phyloP scores from a whole-genome alignment of 169 alveolate species.

The Babesia gibsoni region DNA sequence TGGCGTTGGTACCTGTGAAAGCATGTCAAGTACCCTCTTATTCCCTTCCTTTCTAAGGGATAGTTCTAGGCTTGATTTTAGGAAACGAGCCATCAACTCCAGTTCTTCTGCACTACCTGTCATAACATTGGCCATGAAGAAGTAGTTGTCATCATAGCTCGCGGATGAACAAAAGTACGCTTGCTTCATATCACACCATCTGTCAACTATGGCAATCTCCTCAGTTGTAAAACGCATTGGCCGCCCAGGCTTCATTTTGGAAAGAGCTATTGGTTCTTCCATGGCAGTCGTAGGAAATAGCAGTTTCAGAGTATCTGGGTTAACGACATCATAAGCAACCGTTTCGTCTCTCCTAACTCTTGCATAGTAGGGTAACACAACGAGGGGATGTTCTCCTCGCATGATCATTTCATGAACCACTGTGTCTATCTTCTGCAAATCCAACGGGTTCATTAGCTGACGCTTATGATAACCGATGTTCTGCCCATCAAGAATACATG shows the following conservation, averaged over 20 bases:
- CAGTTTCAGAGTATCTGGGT: neutral
- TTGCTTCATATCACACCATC: conserved; percentile 11
- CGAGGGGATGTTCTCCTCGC: conserved; percentile 50
- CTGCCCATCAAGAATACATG: conserved; percentile 59
- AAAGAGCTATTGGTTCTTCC: neutral
- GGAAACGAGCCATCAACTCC: conserved; percentile 11
- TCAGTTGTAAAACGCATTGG: neutral
- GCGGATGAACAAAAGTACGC: conserved; percentile 13
- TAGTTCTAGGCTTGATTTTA: conserved; percentile 5
- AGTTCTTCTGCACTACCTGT: conserved; percentile 47
- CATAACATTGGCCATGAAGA: conserved; percentile 53
- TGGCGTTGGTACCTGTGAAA: conserved; percentile 1
- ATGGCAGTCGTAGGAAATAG: neutral
- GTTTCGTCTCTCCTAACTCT: neutral
- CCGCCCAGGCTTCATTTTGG: neutral
- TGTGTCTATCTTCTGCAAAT: conserved; percentile 11
- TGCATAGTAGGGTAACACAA: conserved; percentile 34
- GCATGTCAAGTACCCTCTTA: neutral
- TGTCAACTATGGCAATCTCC: neutral
- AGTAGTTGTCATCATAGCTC: conserved; percentile 62
- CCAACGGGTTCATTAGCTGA: conserved; percentile 6
- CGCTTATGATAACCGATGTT: conserved; percentile 52
- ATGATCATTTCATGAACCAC: conserved; percentile 7
- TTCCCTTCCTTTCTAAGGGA: neutral
- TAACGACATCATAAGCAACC: neutral